phyloP scores from a whole-genome alignment of 768 basidiomycete species.

The Xerocomellus amylosporus region DNA sequence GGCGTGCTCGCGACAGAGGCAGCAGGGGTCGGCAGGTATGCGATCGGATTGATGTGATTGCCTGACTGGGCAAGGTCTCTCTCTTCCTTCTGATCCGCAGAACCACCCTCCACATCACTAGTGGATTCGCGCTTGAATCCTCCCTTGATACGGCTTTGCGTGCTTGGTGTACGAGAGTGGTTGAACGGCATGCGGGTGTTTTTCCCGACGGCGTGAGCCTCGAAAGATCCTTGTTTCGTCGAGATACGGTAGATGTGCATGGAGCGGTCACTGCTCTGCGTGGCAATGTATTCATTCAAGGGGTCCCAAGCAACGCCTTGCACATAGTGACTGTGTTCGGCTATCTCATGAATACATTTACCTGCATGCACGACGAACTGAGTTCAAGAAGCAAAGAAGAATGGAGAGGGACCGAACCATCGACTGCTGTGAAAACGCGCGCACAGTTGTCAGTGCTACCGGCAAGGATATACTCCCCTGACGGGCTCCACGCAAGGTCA shows the following conservation, averaged over 20 bases:
- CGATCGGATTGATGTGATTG: conserved; percentile 30
- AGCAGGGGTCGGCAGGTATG: conserved; percentile 56
- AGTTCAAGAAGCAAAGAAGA: background rate
- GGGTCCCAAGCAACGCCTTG: conserved; percentile 99
- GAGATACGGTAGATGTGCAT: conserved; percentile 92
- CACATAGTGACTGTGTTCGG: conserved; percentile 94
- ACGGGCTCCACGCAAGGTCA: conserved; percentile 96
- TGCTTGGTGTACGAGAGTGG: conserved; percentile 71
- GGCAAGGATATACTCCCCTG: conserved; percentile 90
- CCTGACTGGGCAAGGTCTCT: conserved; percentile 28
- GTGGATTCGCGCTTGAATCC: conserved; percentile 68
- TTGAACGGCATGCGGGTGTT: conserved; percentile 69
- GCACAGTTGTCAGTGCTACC: conserved; percentile 97
- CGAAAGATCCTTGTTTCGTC: conserved; percentile 75
- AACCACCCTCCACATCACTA: conserved; percentile 71
- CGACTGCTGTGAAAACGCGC: conserved; percentile 69
- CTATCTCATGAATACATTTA: conserved; percentile 83
- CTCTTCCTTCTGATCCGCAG: conserved; percentile 55
- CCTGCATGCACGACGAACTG: conserved; percentile 42
- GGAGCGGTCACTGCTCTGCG: conserved; percentile 92
- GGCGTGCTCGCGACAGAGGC: conserved; percentile 69
- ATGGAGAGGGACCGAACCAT: conserved; percentile 48
- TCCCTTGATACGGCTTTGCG: conserved; percentile 53
- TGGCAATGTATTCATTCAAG: conserved; percentile 93
- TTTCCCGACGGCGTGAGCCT: conserved; percentile 88